phyloP scores from a whole-genome alignment of 192 early-diverging fungal species.

The Gonapodya prolifera region DNA sequence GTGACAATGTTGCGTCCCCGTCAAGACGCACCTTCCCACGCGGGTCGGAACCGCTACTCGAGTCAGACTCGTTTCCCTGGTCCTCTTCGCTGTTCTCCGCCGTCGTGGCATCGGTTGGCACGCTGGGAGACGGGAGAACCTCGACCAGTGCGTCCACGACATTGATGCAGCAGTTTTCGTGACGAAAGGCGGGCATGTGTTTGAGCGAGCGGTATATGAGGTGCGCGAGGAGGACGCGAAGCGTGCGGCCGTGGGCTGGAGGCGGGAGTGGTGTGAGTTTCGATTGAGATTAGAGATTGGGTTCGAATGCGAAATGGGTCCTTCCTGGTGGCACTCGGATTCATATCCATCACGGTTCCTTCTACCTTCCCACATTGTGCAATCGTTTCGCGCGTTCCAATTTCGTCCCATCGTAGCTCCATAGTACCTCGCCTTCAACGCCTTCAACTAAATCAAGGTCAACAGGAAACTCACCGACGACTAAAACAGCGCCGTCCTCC shows the following conservation, averaged over 20 bases:
- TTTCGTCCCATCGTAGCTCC: too few species aligned
- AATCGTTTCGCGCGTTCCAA: too few species aligned
- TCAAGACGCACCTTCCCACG: neutral
- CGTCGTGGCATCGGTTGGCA: neutral
- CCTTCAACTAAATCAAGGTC: neutral
- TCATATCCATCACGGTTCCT: too few species aligned
- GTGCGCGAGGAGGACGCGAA: slow-evolving; percentile 37
- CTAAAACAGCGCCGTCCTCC: neutral
- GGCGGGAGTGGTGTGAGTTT: neutral
- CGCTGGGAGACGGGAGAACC: neutral
- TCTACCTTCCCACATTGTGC: too few species aligned
- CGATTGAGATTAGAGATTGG: neutral
- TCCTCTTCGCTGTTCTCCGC: neutral
- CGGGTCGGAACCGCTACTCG: neutral
- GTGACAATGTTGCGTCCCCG: neutral
- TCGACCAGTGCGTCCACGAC: slow-evolving; percentile 22
- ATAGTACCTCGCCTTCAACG: neutral
- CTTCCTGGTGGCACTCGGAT: too few species aligned
- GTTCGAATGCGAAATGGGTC: neutral
- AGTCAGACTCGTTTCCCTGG: neutral
- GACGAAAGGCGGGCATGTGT: slow-evolving; percentile 26
- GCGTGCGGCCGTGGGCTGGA: slow-evolving; percentile 32
- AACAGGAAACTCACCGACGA: neutral
- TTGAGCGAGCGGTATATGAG: slow-evolving; percentile 23
- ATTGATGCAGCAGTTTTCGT: slow-evolving; percentile 39